A percentile compares a stretch with the other conserved stretches of the same genome.
Conservation (phyloP, 768 basidiomycete genomes). For the Leccinum disarticulatum region DNA sequence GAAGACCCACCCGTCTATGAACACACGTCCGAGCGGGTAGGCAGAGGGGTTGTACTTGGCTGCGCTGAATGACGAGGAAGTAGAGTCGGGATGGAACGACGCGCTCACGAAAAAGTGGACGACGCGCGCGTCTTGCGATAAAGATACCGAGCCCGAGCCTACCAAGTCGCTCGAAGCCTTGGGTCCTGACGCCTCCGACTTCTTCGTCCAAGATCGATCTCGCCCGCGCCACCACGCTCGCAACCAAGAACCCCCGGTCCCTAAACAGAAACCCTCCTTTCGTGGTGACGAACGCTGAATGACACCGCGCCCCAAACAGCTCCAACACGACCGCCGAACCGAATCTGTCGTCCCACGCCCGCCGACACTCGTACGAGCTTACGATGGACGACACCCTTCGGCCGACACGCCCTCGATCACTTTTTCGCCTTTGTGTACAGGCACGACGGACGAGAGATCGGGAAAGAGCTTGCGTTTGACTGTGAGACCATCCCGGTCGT, state of each 20-base stretch:
- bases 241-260: constrained; percentile 82
- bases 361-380: constrained; percentile 66
- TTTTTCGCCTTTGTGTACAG: constrained; percentile 84
- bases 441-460: constrained; percentile 76
- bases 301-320: constrained; percentile 71
- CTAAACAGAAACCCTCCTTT: constrained; percentile 89
- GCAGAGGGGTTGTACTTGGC: constrained; percentile 73
- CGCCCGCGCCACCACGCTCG: constrained; percentile 70
- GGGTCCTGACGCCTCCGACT: constrained; percentile 29
- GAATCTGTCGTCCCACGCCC: constrained; percentile 85
- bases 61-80: constrained; percentile 46
- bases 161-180: constrained; percentile 26
- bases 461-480: constrained; percentile 75
- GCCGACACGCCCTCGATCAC: constrained; percentile 93
- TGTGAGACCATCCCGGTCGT: constrained; percentile 66
- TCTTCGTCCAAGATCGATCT: constrained; percentile 41
- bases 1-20: constrained; percentile 92
- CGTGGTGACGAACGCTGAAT: constrained; percentile 68
- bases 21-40: constrained; percentile 76
- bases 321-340: constrained; percentile 70
- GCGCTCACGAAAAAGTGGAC: constrained; percentile 83
- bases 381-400: constrained; percentile 79
- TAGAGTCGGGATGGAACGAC: constrained; percentile 73
- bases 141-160: background rate
- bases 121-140: constrained; percentile 45